Evolutionary conservation across 306 rosid species (phyloP).

Genomic region (Rosa lucieae): DNA sequence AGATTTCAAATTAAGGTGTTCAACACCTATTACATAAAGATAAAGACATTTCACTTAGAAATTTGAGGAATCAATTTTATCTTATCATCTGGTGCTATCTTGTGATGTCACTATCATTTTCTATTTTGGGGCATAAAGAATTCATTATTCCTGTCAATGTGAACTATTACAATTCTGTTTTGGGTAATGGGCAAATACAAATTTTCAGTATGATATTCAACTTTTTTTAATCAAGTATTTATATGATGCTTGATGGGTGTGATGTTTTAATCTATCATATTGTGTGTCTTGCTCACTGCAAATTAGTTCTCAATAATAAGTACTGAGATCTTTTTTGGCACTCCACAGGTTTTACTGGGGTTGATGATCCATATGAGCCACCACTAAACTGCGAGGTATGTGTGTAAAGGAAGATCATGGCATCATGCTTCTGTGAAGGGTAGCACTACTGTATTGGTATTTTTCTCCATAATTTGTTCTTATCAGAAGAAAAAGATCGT

Average conservation of each 20-base stretch:
- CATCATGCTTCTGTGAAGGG: neutral
- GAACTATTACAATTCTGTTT: neutral
- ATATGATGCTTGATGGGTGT: neutral
- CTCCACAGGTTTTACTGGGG: constrained; percentile 86
- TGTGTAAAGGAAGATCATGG: constrained; percentile 5
- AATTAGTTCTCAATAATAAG: constrained; percentile 5
- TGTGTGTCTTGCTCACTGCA: neutral
- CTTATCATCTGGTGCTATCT: neutral
- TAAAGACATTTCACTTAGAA: neutral
- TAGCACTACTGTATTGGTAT: constrained; percentile 8
- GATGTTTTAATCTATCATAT: no score
- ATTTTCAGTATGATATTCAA: neutral
- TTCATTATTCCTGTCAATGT: neutral
- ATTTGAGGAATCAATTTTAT: neutral
- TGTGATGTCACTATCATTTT: neutral
- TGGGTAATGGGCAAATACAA: neutral
- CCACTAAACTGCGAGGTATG: constrained; percentile 77
- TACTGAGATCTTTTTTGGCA: constrained; percentile 27
- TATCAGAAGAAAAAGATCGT: neutral
- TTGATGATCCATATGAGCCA: constrained; percentile 89
- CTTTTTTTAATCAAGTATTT: neutral
- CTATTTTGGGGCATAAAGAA: neutral
- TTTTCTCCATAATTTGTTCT: neutral
- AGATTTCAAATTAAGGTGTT: neutral
- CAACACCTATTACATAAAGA: neutral